phyloP scores from a whole-genome alignment of 768 basidiomycete species.

The Leccinum obscurum region DNA sequence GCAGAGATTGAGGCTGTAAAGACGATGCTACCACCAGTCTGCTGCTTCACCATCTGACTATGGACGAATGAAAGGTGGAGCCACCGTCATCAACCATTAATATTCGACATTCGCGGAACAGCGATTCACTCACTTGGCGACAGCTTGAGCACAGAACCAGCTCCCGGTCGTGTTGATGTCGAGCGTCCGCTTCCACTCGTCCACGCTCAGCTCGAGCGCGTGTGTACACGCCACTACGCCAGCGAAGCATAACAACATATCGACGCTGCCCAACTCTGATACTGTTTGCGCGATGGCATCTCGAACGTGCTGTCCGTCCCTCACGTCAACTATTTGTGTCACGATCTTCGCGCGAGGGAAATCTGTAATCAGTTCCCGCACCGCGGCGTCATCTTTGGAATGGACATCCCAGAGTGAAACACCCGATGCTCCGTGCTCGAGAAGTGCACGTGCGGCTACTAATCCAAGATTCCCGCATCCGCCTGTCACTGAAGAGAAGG shows the following conservation, averaged over 20 bases:
- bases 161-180: slow-evolving; percentile 47
- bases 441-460: slow-evolving; percentile 38
- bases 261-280: slow-evolving; percentile 34
- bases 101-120: neutral
- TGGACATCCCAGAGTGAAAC: slow-evolving; percentile 30
- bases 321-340: slow-evolving; percentile 37
- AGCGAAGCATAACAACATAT: slow-evolving; percentile 44
- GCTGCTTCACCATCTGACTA: slow-evolving; percentile 45
- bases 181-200: slow-evolving; percentile 39
- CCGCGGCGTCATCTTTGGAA: slow-evolving; percentile 2
- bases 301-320: slow-evolving; percentile 23
- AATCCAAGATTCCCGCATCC: slow-evolving; percentile 43
- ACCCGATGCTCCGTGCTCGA: slow-evolving; percentile 43
- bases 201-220: slow-evolving; percentile 32
- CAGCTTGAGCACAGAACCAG: slow-evolving; percentile 45
- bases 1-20: slow-evolving; percentile 46
- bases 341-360: slow-evolving; percentile 35
- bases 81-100: neutral
- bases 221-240: slow-evolving; percentile 39
- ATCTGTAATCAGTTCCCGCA: slow-evolving; percentile 25
- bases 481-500: slow-evolving; percentile 37
- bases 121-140: slow-evolving; percentile 30
- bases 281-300: slow-evolving; percentile 29
- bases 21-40: slow-evolving; percentile 41
- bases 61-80: neutral